A percentile compares a stretch with the other conserved stretches of the same genome.
These are phyloP conservation scores for Phytophthora cajani DNA, from an alignment of 352 stramenopile species.

Conservation along the genomic window DNA sequence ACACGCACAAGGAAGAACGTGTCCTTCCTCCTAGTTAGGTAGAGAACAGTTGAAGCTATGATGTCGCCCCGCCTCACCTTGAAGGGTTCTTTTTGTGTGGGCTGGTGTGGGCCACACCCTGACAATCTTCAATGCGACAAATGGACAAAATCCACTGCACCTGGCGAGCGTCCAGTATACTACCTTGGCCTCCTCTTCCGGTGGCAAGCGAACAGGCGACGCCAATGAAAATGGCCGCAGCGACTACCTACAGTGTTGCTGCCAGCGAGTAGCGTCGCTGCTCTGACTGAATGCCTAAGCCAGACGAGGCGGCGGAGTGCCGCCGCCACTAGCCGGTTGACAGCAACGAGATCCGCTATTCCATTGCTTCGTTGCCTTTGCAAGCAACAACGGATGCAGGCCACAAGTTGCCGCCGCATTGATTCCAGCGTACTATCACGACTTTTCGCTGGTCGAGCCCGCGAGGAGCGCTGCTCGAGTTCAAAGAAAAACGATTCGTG, in stretches of 20 bases:
- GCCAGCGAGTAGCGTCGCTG: background rate
- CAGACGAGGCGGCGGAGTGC: constrained; percentile 6
- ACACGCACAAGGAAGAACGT: constrained; percentile 4
- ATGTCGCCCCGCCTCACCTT: constrained; percentile 20
- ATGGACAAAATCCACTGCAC: constrained; percentile 1
- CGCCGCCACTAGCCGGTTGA: too few relatives aligned
- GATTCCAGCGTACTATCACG: background rate
- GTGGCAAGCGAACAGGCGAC: too few relatives aligned
- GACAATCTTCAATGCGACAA: background rate
- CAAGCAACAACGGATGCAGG: background rate
- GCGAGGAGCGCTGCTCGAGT: background rate
- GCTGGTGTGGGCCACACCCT: constrained; percentile 13
- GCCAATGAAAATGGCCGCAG: background rate
- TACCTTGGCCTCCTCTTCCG: too few relatives aligned
- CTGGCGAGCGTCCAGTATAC: too few relatives aligned
- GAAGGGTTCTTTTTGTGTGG: constrained; percentile 27
- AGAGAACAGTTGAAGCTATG: background rate
- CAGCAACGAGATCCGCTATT: background rate
- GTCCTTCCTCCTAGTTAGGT: background rate
- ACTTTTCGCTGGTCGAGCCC: constrained; percentile 16
- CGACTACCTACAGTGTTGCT: too few relatives aligned
- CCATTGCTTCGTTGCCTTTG: background rate
- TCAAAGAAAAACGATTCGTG: constrained; percentile 26
- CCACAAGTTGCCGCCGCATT: background rate
- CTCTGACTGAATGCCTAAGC: background rate